A percentile compares a stretch with the other conserved stretches of the same genome.
phyloP scores from a whole-genome alignment of 169 alveolate genomes.

The Theileria annulata region DNA sequence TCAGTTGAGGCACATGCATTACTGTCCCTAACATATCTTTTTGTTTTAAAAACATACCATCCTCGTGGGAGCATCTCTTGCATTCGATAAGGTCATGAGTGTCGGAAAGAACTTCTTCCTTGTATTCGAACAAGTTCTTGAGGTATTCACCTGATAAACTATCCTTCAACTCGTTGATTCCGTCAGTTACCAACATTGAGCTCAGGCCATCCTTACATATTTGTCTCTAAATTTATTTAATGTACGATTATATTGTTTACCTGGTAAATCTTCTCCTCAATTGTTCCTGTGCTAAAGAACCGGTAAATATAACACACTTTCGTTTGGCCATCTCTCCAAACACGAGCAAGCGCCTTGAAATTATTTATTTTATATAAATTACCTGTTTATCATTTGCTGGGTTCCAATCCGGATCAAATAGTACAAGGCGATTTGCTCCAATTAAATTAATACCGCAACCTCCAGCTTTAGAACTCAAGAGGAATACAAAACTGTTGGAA shows the following conservation, averaged over 20 bases:
- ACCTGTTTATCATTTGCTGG: slow-evolving; percentile 98
- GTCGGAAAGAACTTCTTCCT: slow-evolving; percentile 74
- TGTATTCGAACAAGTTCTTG: slow-evolving; percentile 75
- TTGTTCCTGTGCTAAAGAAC: slow-evolving; percentile 95
- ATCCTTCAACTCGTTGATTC: slow-evolving; percentile 72
- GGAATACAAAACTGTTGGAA: slow-evolving; percentile 85
- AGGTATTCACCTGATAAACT: slow-evolving; percentile 78
- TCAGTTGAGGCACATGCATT: slow-evolving; percentile 31
- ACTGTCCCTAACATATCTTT: neutral
- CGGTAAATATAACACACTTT: slow-evolving; percentile 94
- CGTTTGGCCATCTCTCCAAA: slow-evolving; percentile 97
- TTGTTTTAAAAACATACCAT: neutral
- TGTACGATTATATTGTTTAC: slow-evolving; percentile 67
- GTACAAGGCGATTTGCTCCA: slow-evolving; percentile 94
- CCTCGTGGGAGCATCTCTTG: slow-evolving; percentile 63
- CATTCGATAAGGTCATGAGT: slow-evolving; percentile 82
- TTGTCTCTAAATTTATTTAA: slow-evolving; percentile 56
- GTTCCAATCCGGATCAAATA: slow-evolving; percentile 99
- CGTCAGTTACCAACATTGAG: slow-evolving; percentile 86
- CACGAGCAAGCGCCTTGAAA: slow-evolving; percentile 91
- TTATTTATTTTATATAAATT: neutral
- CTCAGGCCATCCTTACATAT: slow-evolving; percentile 81
- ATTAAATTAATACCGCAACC: slow-evolving; percentile 97
- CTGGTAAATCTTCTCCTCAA: slow-evolving; percentile 95
- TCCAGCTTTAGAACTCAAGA: slow-evolving; percentile 96